These are phyloP conservation scores for Aureobasidium sp. DNA, from an alignment of 2,329 filamentous ascomycete genomes.

Conservation along the genomic window DNA sequence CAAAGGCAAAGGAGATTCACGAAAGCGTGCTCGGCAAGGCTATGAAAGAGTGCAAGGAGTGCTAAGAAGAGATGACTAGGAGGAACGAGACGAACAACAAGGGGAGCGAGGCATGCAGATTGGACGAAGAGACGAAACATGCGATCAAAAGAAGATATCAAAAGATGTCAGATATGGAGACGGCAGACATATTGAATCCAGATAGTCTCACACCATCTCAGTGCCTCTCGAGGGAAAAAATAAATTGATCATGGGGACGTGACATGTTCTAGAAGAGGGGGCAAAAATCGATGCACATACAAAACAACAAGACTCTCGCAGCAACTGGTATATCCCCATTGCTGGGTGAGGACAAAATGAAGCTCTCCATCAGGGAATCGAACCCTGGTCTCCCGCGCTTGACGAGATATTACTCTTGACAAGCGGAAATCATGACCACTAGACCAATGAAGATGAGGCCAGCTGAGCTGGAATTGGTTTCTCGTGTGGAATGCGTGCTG, in stretches of 20 bases:
- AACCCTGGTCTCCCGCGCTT: conserved; percentile 26
- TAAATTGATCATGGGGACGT: no score
- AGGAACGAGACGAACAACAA: not conserved
- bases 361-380: conserved; percentile 21
- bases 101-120: no score
- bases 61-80: not conserved
- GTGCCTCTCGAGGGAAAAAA: no score
- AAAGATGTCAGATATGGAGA: not conserved
- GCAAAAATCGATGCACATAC: no score
- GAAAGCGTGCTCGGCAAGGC: conserved; percentile 1
- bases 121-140: not conserved
- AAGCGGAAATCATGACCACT: conserved; percentile 14
- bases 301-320: not conserved
- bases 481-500: not conserved
- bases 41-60: not conserved
- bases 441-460: conserved; percentile 12
- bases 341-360: not conserved
- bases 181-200: no score
- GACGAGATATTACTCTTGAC: not conserved
- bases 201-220: no score
- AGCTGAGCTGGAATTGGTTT: conserved; percentile 7
- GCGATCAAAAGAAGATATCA: not conserved
- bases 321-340: not conserved
- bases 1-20: conserved; percentile 2
- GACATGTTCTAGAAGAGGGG: no score